phyloP scores from a whole-genome alignment of 2,329 filamentous ascomycete genomes.

The Grosmannia huntii region DNA sequence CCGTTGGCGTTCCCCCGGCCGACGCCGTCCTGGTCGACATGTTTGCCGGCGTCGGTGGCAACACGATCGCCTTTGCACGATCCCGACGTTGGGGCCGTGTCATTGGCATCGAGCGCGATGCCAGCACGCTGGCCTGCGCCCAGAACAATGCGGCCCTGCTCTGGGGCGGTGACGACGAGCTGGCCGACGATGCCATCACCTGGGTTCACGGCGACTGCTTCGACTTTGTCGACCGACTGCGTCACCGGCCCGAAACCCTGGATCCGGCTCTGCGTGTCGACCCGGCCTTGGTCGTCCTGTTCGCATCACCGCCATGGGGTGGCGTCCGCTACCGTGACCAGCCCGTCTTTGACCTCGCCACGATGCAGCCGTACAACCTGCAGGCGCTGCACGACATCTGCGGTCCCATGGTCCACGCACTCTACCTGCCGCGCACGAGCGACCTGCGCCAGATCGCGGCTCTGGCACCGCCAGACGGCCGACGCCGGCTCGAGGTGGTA shows the following conservation, averaged over 20 bases:
- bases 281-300: slow-evolving; percentile 30
- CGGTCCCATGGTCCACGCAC: slow-evolving; percentile 44
- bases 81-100: slow-evolving; percentile 69
- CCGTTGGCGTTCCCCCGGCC: slow-evolving; percentile 24
- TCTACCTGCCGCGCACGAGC: slow-evolving; percentile 79
- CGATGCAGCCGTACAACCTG: slow-evolving; percentile 80
- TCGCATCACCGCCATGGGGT: slow-evolving; percentile 49
- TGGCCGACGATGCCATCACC: slow-evolving; percentile 56
- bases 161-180: slow-evolving; percentile 70
- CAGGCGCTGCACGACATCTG: slow-evolving; percentile 50
- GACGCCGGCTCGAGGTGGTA: slow-evolving; percentile 49
- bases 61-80: slow-evolving; percentile 85
- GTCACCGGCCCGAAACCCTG: slow-evolving; percentile 13
- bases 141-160: slow-evolving; percentile 82
- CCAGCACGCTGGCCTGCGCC: slow-evolving; percentile 70
- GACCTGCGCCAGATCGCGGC: slow-evolving; percentile 66
- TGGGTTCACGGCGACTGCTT: slow-evolving; percentile 88
- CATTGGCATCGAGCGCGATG: slow-evolving; percentile 79
- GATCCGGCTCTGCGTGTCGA: slow-evolving; percentile 28
- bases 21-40: slow-evolving; percentile 65
- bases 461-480: slow-evolving; percentile 29
- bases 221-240: slow-evolving; percentile 37
- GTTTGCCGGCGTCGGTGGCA: slow-evolving; percentile 86
- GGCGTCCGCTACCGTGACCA: slow-evolving; percentile 42
- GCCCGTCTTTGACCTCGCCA: slow-evolving; percentile 67